phyloP scores from a whole-genome alignment of 306 rosid species.

The Citrullus colocynthis region DNA sequence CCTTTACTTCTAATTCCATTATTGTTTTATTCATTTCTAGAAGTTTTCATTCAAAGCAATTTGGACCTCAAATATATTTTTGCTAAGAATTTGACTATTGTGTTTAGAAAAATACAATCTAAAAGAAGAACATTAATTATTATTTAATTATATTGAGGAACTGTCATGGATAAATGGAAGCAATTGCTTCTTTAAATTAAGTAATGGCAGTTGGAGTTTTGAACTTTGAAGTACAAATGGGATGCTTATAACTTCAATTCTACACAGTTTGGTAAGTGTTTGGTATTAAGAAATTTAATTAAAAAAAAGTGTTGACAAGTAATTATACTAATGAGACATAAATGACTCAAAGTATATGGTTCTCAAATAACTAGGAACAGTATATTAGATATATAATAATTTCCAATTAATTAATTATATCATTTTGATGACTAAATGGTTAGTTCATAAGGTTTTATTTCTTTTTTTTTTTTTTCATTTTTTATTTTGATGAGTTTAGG shows the following conservation, averaged over 20 bases:
- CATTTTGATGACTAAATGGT: too few relatives aligned
- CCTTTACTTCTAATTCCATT: too few relatives aligned
- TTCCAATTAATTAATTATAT: too few relatives aligned
- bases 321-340: background rate
- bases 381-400: too few relatives aligned
- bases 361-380: background rate
- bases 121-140: background rate
- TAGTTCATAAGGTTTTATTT: too few relatives aligned
- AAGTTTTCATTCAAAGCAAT: background rate
- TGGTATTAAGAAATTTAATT: background rate
- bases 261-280: conserved; percentile 5
- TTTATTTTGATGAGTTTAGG: background rate
- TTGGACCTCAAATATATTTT: background rate
- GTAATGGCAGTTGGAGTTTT: background rate
- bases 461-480: too few relatives aligned
- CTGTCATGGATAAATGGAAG: background rate
- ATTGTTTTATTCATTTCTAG: background rate
- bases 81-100: background rate
- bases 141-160: background rate
- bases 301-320: background rate
- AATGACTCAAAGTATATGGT: background rate
- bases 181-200: background rate
- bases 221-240: background rate
- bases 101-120: background rate
- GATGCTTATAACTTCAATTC: background rate